Base-by-base conservation (phyloP, 257 asterid genomes). In the Rubia yunnanensis region DNA sequence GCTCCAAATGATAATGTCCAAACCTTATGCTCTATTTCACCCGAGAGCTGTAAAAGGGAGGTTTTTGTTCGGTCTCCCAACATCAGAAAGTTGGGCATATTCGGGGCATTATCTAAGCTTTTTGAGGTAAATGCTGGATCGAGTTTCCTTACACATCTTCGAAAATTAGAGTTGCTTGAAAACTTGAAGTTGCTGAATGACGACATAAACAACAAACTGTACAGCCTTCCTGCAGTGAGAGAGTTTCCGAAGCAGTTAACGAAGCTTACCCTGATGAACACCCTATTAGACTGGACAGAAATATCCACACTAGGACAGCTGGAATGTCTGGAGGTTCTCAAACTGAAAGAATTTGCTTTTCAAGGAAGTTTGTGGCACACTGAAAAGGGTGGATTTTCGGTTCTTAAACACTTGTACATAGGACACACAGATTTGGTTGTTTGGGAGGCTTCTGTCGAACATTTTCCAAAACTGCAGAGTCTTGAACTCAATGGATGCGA, bases 21-120 rank as follows among this genome's bases (percentile, higher is more conserved):
- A 81, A 88, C 94, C 5, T 80, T 86, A 18, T 77, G 84, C 1
- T 67, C 82, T 10, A 71, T 88, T 49, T 71, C 96, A 5, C 89
- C 88, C 0, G 89, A 84, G n/a, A 79, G 88, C 53, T 84, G 94
- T 77, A 79, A 79, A 0, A 73, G 63, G 18, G 87, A 79, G 22
- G 81, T 84, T 34, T 78, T 88, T 38, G 78, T 78, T 11, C 60
- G 74, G 52, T 74, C 81, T 34, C 81, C 78, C 6, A 79, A 79
- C 38, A 64, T 86, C 49, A 80, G 77, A 69, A 76, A 69, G 26
- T n/a, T 86, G 53, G 91, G 86, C 0, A 67, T 88, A 26, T 73
- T 81, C 1, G 94, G 94, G 0, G 75, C 68, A 0, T 36, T 86
- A 52, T 39, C 69, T 3, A 72, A 74, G 64, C 81, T 76, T 39